Conservation (phyloP, 2,329 filamentous ascomycete species). For the Hymenoscyphus salicellus region DNA sequence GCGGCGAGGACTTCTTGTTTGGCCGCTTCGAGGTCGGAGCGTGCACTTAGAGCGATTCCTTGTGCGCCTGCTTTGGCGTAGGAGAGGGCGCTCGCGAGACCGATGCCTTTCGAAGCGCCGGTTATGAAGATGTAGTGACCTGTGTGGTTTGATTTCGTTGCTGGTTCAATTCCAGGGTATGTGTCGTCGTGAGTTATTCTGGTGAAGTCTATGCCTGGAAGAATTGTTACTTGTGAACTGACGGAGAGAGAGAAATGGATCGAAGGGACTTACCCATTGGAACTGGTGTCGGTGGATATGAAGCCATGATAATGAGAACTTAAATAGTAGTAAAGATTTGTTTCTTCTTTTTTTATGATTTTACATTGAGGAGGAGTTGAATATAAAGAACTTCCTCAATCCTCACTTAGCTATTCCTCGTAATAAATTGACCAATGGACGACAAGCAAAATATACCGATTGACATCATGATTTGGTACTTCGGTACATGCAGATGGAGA, state of each 20-base stretch:
- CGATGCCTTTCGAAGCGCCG: slow-evolving; percentile 27
- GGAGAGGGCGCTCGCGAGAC: slow-evolving; percentile 25
- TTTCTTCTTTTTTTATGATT: too few species aligned
- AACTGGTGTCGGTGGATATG: background rate
- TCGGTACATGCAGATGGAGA: too few species aligned
- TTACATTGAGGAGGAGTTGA: too few species aligned
- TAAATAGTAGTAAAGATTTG: too few species aligned
- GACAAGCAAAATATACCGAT: too few species aligned
- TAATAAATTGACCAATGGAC: too few species aligned
- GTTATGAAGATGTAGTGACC: slow-evolving; percentile 26
- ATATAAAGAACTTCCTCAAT: too few species aligned
- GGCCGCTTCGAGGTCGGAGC: slow-evolving; percentile 18
- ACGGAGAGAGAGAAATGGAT: background rate
- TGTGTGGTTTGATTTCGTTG: slow-evolving; percentile 22
- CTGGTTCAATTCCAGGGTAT: slow-evolving; percentile 51
- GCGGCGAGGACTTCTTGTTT: slow-evolving; percentile 22
- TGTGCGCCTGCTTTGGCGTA: slow-evolving; percentile 27
- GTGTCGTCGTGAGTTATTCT: slow-evolving; percentile 43
- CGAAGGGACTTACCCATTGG: background rate
- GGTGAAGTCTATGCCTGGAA: slow-evolving; percentile 8
- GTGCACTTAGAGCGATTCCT: slow-evolving; percentile 24
- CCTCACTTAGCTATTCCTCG: too few species aligned
- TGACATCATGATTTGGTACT: too few species aligned
- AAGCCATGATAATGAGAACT: background rate
- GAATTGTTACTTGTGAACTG: background rate